These are phyloP conservation scores for Carex pumila DNA, from an alignment of 176 grass and related monocot genomes.

Conservation along the genomic window DNA sequence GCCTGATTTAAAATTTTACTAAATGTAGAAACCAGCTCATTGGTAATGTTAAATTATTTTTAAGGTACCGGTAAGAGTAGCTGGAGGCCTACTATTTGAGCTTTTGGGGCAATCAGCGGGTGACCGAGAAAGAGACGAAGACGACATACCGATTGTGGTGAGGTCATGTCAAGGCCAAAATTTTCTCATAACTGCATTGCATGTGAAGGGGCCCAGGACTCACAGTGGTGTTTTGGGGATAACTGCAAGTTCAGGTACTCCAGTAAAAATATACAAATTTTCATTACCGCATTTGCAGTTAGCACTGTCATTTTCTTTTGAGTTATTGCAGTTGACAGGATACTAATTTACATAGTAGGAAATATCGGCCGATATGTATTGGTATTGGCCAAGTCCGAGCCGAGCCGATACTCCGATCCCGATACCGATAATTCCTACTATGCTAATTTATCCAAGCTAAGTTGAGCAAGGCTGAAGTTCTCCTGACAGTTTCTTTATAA, in stretches of 20 bases:
- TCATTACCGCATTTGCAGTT: not conserved
- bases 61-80: slow-evolving; percentile 51
- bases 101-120: slow-evolving; percentile 45
- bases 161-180: slow-evolving; percentile 54
- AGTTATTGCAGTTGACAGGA: too few species aligned
- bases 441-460: not conserved
- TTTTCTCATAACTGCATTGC: slow-evolving; percentile 47
- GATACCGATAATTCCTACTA: too few species aligned
- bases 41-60: not conserved
- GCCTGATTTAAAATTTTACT: not conserved
- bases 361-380: too few species aligned
- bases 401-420: too few species aligned
- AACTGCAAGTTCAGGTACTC: slow-evolving; percentile 51
- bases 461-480: not conserved
- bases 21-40: not conserved
- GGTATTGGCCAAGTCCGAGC: too few species aligned
- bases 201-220: slow-evolving; percentile 42
- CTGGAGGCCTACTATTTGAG: slow-evolving; percentile 51
- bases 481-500: not conserved
- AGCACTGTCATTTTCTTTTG: not conserved
- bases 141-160: slow-evolving; percentile 44
- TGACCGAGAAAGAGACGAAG: slow-evolving; percentile 37
- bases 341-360: too few species aligned
- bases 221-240: slow-evolving; percentile 36
- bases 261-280: not conserved